Conservation (phyloP, 1,284 basidiomycete species). For the Trametes versicolor region DNA sequence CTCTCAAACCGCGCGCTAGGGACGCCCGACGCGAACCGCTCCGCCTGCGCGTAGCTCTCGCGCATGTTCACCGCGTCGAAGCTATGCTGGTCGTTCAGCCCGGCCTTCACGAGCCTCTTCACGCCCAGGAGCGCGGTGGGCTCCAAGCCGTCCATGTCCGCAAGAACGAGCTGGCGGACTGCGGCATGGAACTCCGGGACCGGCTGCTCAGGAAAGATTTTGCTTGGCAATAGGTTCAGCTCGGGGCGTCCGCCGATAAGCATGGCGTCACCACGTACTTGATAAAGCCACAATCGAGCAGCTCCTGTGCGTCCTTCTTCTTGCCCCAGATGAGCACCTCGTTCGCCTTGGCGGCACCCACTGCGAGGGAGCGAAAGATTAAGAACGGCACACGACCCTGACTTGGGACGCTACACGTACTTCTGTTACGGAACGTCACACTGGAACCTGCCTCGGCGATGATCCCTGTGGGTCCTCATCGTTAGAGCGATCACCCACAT, state of each 20-base stretch:
- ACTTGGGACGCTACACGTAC: constrained; percentile 48
- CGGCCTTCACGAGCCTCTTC: constrained; percentile 64
- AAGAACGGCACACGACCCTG: background rate
- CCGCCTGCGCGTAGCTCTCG: constrained; percentile 76
- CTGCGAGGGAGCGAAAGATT: constrained; percentile 45
- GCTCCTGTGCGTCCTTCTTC: constrained; percentile 67
- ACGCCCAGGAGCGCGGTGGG: constrained; percentile 60
- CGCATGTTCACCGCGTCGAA: constrained; percentile 72
- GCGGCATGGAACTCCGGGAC: constrained; percentile 62
- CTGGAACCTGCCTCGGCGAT: constrained; percentile 73
- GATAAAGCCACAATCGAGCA: constrained; percentile 68
- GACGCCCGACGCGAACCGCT: constrained; percentile 66
- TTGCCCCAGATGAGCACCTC: constrained; percentile 76
- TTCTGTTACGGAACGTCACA: constrained; percentile 71
- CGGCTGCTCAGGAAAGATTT: constrained; percentile 66
- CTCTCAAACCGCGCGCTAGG: constrained; percentile 63
- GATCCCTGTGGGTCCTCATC: constrained; percentile 54
- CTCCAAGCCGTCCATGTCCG: constrained; percentile 66
- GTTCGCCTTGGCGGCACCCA: constrained; percentile 74
- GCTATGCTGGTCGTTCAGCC: constrained; percentile 68
- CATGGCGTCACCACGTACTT: constrained; percentile 55
- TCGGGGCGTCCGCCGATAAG: constrained; percentile 10
- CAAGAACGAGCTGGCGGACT: constrained; percentile 57
- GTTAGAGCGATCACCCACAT: constrained; percentile 23
- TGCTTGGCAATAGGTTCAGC: constrained; percentile 47